phyloP scores from a whole-genome alignment of 768 basidiomycete species.

The Termitomyces sp. region DNA sequence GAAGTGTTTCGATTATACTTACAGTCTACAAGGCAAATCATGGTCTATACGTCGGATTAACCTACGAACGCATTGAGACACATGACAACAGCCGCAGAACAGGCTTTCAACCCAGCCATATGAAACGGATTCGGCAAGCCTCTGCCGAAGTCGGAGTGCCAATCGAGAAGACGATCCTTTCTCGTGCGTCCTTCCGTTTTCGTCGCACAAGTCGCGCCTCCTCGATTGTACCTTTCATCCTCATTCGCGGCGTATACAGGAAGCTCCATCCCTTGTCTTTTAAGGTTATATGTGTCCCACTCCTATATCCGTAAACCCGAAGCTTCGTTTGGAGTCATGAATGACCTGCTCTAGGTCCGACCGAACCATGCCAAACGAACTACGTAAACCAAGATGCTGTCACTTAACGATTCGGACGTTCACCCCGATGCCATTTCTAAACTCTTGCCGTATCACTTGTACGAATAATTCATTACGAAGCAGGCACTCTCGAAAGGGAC shows the following conservation, averaged over 20 bases:
- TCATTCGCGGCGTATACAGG: not conserved
- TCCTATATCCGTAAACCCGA: no score
- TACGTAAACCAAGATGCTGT: not conserved
- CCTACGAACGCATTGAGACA: not conserved
- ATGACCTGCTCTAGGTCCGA: not conserved
- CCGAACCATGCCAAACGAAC: not conserved
- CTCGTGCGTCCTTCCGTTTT: not conserved
- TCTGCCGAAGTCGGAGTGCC: not conserved
- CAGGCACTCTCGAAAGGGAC: not conserved
- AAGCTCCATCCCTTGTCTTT: not conserved
- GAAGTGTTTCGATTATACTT: not conserved
- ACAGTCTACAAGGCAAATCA: not conserved
- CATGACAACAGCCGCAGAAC: not conserved
- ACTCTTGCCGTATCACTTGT: not conserved
- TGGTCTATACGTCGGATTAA: not conserved
- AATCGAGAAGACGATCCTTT: not conserved
- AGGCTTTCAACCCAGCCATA: no score
- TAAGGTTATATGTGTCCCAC: no score
- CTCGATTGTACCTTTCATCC: no score
- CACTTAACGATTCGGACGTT: not conserved
- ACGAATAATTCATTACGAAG: not conserved
- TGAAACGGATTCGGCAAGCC: not conserved
- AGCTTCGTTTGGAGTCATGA: not conserved
- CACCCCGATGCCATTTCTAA: not conserved
- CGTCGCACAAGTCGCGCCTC: not conserved